A percentile compares a stretch with the other conserved stretches of the same genome.
Conservation (phyloP, 1,284 basidiomycete genomes). For the Neolentinus lepideus region DNA sequence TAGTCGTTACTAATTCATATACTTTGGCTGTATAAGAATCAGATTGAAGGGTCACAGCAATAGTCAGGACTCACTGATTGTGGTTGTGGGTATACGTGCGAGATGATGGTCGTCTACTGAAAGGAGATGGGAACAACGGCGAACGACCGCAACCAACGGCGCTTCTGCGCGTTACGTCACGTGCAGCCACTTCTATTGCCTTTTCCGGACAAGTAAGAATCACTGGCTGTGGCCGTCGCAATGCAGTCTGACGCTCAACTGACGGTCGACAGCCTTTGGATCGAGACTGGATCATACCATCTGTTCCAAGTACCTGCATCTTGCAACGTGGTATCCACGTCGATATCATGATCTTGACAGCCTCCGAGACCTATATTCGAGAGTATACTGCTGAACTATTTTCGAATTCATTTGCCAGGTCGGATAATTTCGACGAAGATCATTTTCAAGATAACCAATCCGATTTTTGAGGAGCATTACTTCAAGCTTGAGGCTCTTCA, state of each 20-base stretch:
- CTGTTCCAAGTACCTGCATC: not conserved
- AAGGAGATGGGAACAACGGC: not conserved
- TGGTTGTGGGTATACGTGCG: not conserved
- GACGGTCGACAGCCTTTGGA: not conserved
- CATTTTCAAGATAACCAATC: too few species aligned
- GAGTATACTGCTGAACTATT: too few species aligned
- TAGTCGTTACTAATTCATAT: not conserved
- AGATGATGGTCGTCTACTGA: not conserved
- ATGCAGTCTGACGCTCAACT: not conserved
- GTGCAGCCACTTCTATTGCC: not conserved
- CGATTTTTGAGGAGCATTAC: too few species aligned
- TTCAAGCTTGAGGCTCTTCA: too few species aligned
- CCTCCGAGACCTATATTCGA: too few species aligned
- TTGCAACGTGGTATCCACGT: not conserved
- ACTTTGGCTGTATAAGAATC: not conserved
- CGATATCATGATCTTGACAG: not conserved
- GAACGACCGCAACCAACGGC: not conserved
- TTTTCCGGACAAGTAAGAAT: not conserved
- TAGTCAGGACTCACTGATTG: not conserved
- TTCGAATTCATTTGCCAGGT: not conserved
- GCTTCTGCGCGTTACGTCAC: not conserved
- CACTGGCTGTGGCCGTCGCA: not conserved
- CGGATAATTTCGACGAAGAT: not conserved
- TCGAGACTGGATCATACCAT: not conserved
- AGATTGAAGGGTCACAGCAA: not conserved